These are phyloP conservation scores for Ganoderma meredithae DNA, from an alignment of 1,284 basidiomycete genomes.

Conservation along the genomic window DNA sequence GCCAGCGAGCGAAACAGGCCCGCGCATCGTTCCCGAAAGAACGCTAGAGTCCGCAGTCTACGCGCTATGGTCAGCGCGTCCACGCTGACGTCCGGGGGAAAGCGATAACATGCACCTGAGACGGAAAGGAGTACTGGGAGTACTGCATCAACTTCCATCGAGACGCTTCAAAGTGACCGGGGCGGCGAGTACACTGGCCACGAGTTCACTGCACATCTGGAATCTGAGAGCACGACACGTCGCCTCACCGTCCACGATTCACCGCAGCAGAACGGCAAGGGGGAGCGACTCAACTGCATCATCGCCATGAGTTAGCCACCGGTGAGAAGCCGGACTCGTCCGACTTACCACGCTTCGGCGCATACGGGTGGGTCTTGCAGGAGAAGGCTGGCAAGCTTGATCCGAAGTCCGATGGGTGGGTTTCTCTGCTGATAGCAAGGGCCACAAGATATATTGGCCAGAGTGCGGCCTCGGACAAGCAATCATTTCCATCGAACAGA, in stretches of 20 bases:
- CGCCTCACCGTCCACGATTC: constrained; percentile 34
- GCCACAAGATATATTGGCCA: constrained; percentile 46
- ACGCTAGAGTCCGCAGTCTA: constrained; percentile 38
- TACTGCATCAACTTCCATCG: too few relatives aligned
- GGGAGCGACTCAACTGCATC: too few relatives aligned
- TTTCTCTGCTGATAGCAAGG: constrained; percentile 41
- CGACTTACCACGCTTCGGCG: constrained; percentile 18
- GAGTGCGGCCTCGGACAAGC: too few relatives aligned
- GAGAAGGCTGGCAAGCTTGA: constrained; percentile 40
- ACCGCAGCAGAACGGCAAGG: too few relatives aligned
- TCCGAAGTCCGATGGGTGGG: constrained; percentile 42
- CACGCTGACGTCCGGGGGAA: constrained; percentile 50
- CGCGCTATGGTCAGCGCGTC: constrained; percentile 42
- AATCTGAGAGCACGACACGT: constrained; percentile 17
- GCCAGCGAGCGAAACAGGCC: constrained; percentile 44
- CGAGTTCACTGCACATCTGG: constrained; percentile 25
- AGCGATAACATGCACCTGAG: constrained; percentile 37
- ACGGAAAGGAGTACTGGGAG: constrained; percentile 36
- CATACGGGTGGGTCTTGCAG: constrained; percentile 15
- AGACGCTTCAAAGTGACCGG: constrained; percentile 29
- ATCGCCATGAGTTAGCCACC: constrained; percentile 32
- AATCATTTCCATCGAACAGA: constrained; percentile 43
- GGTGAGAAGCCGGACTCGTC: constrained; percentile 40
- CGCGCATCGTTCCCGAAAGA: constrained; percentile 41
- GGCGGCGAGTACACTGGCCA: constrained; percentile 33